phyloP scores from a whole-genome alignment of 345 rosid genomes.

The Citrus glauca region DNA sequence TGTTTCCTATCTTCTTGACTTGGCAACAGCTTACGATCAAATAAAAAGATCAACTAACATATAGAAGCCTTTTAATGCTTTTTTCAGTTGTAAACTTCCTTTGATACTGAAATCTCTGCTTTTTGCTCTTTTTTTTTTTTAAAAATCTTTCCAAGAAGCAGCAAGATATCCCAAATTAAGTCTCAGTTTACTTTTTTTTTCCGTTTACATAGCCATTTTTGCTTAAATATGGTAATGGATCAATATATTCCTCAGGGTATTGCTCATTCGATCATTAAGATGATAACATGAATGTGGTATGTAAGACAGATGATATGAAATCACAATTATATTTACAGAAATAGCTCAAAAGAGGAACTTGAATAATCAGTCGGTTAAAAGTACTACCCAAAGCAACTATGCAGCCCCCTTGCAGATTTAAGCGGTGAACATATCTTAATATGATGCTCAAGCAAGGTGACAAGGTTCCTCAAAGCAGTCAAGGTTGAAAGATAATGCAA shows the following conservation, averaged over 20 bases:
- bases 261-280: not conserved
- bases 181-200: not conserved
- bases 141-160: not conserved
- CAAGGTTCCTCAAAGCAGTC: constrained; percentile 1
- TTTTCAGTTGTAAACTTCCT: not conserved
- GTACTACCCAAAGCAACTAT: not conserved
- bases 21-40: not conserved
- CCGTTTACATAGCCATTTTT: not conserved
- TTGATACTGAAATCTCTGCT: not conserved
- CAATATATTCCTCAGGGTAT: not conserved
- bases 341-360: not conserved
- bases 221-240: not conserved
- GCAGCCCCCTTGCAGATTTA: not conserved
- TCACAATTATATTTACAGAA: not conserved
- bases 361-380: not conserved
- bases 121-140: not conserved
- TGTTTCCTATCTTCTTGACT: not conserved
- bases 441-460: not conserved
- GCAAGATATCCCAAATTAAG: not conserved
- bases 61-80: not conserved
- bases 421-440: not conserved
- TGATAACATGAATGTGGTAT: not conserved
- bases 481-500: not conserved
- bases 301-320: too few relatives aligned
- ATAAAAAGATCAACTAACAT: not conserved